Conservation (phyloP, 106 monocot genomes). For the Dendrobium nobile region DNA sequence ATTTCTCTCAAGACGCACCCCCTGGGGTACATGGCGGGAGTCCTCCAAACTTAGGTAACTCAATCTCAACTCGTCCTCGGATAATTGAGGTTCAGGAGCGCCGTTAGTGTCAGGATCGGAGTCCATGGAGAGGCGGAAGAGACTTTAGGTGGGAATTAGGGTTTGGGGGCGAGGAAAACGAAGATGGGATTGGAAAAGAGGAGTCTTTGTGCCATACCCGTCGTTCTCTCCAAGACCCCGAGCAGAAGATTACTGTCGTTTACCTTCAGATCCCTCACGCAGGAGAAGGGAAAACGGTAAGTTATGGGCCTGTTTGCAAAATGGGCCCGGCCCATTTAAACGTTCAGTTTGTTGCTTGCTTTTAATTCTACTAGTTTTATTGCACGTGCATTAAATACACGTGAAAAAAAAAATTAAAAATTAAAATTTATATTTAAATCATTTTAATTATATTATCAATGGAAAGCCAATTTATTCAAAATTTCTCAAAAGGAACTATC, state of each 20-base stretch:
- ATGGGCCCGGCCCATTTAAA: neutral
- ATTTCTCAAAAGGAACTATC: no score
- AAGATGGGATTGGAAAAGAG: neutral
- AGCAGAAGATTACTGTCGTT: neutral
- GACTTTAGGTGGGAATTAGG: neutral
- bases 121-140: conserved; percentile 6
- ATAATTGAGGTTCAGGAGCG: conserved; percentile 2
- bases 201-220: conserved; percentile 23
- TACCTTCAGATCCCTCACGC: neutral
- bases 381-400: no score
- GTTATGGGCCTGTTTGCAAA: no score
- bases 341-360: neutral
- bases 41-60: conserved; percentile 28
- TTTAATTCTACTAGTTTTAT: neutral
- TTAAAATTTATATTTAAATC: no score
- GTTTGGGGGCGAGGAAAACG: conserved; percentile 2
- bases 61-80: conserved; percentile 1
- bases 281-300: neutral
- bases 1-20: conserved; percentile 20
- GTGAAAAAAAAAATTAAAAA: no score
- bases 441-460: no score
- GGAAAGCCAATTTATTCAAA: no score
- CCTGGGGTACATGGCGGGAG: neutral
- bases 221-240: neutral
- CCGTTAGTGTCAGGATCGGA: conserved; percentile 4